phyloP scores from a whole-genome alignment of 176 grass and related monocot genomes.

The Alloteropsis semialata region DNA sequence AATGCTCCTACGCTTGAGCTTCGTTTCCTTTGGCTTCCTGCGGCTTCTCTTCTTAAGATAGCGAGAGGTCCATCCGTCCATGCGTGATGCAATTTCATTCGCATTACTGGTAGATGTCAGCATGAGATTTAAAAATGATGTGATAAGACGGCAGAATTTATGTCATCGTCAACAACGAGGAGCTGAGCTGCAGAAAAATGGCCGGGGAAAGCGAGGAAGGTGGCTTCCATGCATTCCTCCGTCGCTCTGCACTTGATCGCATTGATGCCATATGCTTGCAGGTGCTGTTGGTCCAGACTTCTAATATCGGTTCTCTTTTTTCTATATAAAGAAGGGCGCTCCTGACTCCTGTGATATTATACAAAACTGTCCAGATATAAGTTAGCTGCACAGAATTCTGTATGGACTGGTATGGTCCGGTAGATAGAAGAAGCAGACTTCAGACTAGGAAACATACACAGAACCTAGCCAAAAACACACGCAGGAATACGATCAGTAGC shows the following conservation, averaged over 20 bases:
- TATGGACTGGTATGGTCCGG: not conserved
- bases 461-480: not conserved
- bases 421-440: not conserved
- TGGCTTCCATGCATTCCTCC: conserved; percentile 50
- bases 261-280: conserved; percentile 35
- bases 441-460: not conserved
- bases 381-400: conserved; percentile 9
- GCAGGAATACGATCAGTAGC: not conserved
- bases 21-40: conserved; percentile 1
- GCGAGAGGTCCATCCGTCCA: conserved; percentile 12
- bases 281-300: conserved; percentile 1
- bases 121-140: conserved; percentile 34
- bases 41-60: conserved; percentile 12
- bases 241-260: not conserved
- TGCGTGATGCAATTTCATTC: conserved; percentile 36
- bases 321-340: not conserved
- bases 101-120: conserved; percentile 36
- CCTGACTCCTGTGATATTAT: not conserved
- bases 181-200: conserved; percentile 40
- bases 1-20: not conserved
- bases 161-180: conserved; percentile 46
- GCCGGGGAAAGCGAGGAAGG: conserved; percentile 36
- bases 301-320: not conserved
- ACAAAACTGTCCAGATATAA: not conserved
- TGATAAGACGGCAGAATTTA: conserved; percentile 56